phyloP scores from a whole-genome alignment of 2,329 filamentous ascomycete genomes.

The Hypoxylon rubiginosum region DNA sequence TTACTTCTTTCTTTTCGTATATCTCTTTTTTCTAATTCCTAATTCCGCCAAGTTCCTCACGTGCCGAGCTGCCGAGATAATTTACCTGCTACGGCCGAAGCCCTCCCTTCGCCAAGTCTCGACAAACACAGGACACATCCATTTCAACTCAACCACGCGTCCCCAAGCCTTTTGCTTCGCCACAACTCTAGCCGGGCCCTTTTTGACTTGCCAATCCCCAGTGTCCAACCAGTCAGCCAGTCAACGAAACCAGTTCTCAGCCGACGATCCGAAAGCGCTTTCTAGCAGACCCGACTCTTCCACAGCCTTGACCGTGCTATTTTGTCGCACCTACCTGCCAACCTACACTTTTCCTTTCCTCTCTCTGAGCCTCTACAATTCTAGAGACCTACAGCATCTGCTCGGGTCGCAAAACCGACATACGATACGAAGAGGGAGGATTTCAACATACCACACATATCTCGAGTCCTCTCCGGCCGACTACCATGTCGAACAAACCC shows the following conservation, averaged over 20 bases:
- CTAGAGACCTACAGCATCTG: neutral
- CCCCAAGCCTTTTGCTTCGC: conserved; percentile 5
- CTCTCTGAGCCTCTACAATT: neutral
- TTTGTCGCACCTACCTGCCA: neutral
- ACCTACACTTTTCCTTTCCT: neutral
- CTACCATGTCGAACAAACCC: conserved; percentile 61
- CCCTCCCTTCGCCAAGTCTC: conserved; percentile 1
- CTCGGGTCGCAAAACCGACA: neutral
- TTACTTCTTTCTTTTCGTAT: neutral
- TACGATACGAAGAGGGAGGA: conserved; percentile 1
- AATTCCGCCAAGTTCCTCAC: neutral
- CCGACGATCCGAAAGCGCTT: conserved; percentile 1
- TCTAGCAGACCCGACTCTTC: neutral
- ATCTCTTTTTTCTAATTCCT: neutral
- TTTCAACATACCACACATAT: conserved; percentile 1
- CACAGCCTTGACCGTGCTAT: neutral
- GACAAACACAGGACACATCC: neutral
- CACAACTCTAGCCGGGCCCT: neutral
- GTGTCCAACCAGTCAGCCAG: neutral
- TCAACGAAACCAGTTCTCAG: neutral
- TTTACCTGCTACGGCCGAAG: neutral
- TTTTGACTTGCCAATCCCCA: neutral
- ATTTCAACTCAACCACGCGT: neutral
- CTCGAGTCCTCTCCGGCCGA: no score
- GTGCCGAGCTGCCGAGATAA: neutral